Percentiles rank a stretch among this genome's conserved stretches.
Conservation (phyloP, 78 protist genomes). For the Dictyostelium firmibasis region DNA sequence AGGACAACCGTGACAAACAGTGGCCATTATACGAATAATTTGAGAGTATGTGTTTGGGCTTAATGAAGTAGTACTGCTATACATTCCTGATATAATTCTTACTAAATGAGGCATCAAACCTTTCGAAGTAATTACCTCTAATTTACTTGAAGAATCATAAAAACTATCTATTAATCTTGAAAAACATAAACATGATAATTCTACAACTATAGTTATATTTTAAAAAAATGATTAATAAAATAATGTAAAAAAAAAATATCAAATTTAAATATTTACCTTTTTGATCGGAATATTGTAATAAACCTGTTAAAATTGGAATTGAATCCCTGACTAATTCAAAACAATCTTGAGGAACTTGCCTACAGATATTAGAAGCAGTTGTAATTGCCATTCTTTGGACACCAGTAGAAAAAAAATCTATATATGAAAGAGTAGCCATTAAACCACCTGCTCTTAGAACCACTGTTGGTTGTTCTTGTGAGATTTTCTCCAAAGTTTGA, state of each 20-base stretch:
- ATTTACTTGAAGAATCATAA: conserved; percentile 47
- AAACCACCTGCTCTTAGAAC: conserved; percentile 90
- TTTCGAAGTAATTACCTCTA: conserved; percentile 22
- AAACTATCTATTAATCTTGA: conserved; percentile 65
- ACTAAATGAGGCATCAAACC: conserved; percentile 47
- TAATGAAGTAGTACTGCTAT: conserved; percentile 26
- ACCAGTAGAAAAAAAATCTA: conserved; percentile 91
- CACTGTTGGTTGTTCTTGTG: conserved; percentile 80
- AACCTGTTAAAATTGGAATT: conserved; percentile 78
- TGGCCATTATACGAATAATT: conserved; percentile 61
- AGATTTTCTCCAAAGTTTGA: conserved; percentile 88
- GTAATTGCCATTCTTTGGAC: conserved; percentile 88
- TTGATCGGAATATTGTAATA: conserved; percentile 71
- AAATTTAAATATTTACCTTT: conserved; percentile 36
- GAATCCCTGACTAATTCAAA: conserved; percentile 77
- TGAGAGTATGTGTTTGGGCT: conserved; percentile 57
- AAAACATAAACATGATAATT: conserved; percentile 71
- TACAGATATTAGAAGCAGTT: conserved; percentile 86
- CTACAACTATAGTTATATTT: conserved; percentile 22
- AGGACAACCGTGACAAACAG: conserved; percentile 62
- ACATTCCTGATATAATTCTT: conserved; percentile 57
- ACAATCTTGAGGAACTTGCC: conserved; percentile 83
- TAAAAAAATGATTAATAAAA: not conserved
- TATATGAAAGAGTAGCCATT: conserved; percentile 85
- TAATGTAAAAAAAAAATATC: not conserved